phyloP scores from a whole-genome alignment of 108 stramenopile genomes.

The Cyclotella kingstonii region DNA sequence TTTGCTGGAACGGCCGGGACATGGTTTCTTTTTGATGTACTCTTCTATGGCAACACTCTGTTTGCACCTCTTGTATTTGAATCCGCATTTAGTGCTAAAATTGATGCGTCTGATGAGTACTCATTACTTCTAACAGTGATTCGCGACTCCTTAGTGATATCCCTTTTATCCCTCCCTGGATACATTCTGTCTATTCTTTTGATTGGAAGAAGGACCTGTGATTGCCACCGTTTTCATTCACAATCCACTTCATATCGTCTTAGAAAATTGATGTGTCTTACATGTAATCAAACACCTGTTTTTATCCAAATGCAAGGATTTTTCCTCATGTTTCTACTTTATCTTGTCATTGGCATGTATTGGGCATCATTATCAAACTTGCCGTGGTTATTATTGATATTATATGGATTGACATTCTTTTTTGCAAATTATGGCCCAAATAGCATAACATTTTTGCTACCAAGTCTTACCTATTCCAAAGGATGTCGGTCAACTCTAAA shows the following conservation, averaged over 20 bases:
- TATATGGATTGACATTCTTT: slow-evolving; percentile 60
- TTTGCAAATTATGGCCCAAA: slow-evolving; percentile 71
- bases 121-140: slow-evolving; percentile 26
- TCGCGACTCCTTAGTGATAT: slow-evolving; percentile 37
- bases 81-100: slow-evolving; percentile 51
- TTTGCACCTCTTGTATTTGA: slow-evolving; percentile 61
- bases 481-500: slow-evolving; percentile 80
- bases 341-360: slow-evolving; percentile 68
- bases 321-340: slow-evolving; percentile 69
- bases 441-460: slow-evolving; percentile 68
- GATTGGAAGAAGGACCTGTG: slow-evolving; percentile 56
- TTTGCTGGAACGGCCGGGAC: slow-evolving; percentile 61
- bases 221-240: slow-evolving; percentile 18
- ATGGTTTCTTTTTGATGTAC: slow-evolving; percentile 71
- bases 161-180: slow-evolving; percentile 75
- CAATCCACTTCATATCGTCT: slow-evolving; percentile 12
- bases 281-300: slow-evolving; percentile 54
- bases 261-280: slow-evolving; percentile 15
- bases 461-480: slow-evolving; percentile 62
- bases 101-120: slow-evolving; percentile 24
- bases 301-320: slow-evolving; percentile 88
- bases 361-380: slow-evolving; percentile 53
- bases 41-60: slow-evolving; percentile 62
- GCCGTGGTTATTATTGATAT: slow-evolving; percentile 44
- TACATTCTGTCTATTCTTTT: slow-evolving; percentile 65